Evolutionary conservation across 2,329 filamentous ascomycete species (phyloP), one percentile per base, ranked within the genome.

Genomic region (Acrocalymma vagum): DNA sequence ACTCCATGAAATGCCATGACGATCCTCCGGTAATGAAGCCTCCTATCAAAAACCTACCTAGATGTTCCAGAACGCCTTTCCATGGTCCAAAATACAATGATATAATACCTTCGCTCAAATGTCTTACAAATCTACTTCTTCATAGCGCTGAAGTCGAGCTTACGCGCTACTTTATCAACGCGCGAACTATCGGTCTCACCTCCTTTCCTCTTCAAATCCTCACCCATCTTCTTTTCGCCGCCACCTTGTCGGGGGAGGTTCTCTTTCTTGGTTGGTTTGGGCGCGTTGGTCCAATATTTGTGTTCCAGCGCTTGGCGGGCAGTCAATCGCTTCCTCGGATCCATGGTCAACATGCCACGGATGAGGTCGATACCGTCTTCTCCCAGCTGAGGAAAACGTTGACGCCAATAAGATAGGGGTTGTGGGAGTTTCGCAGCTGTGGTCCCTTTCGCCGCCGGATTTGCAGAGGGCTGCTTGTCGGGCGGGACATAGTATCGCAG

Each of bases 311-410:
- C 86, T 49, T 88, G 82, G 23, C 81, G 78, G 0, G 92, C 90
- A 0, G 85, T 90, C 58, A 90, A 86, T 43, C 94, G 80, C 70
- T 87, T 90, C 62, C 84, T 82, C n/a, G 94, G 94, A 71, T 99
- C 90, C 48, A 97, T 80, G 9, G 82, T 80, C 47, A 96, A 78
- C 72, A 95, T 95, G 54, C 83, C 84, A 78, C 94, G 89, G 34
- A 99, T 78, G 45, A 99, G 74, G 67, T 97, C 92, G 20, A 95
- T 90, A 28, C 94, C 94, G 34, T 90, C 82, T 8, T 84, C 74
- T 15, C 93, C 94, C 8, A 93, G 83, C 9, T 88, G 87, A 39
- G 88, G 85, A 63, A 99, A 96, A 47, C 84, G 83, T 37, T 78
- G 75, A 63, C 87, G 78, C 76, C 90, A 96, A 62, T 87, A 86